These are phyloP conservation scores for Oldenlandia corymbosa DNA, from an alignment of 257 asterid genomes.

Conservation along the genomic window DNA sequence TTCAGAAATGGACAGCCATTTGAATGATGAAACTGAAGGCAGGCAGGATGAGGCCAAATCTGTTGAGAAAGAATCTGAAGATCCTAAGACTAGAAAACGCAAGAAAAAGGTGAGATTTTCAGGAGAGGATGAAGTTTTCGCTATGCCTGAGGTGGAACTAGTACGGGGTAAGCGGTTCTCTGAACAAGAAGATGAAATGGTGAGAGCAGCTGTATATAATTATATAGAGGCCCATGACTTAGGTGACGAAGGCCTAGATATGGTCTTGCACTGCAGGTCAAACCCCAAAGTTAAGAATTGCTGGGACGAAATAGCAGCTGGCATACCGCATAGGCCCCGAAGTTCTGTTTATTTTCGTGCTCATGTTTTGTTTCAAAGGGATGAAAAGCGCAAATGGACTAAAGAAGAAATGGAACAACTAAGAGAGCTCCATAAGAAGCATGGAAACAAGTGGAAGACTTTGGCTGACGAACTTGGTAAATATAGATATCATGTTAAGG, in stretches of 20 bases:
- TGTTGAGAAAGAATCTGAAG: not conserved
- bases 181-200: conserved; percentile 23
- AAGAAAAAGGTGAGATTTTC: conserved; percentile 12
- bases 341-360: conserved; percentile 20
- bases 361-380: conserved; percentile 25
- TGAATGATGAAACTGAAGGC: not conserved
- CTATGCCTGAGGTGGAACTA: not conserved
- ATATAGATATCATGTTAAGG: conserved; percentile 27
- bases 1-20: not conserved
- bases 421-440: not conserved
- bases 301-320: conserved; percentile 25
- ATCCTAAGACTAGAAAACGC: conserved; percentile 2
- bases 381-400: conserved; percentile 25
- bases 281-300: conserved; percentile 20
- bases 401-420: conserved; percentile 20
- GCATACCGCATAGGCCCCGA: conserved; percentile 21
- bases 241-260: conserved; percentile 29
- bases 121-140: conserved; percentile 1
- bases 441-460: conserved; percentile 21
- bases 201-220: conserved; percentile 22
- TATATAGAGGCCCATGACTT: conserved; percentile 19
- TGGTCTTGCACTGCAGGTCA: conserved; percentile 22
- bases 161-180: conserved; percentile 17
- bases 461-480: conserved; percentile 29
- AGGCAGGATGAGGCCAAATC: not conserved